Evolutionary conservation across 441 rosid species (phyloP), one percentile per base, ranked within the genome.

Genomic region (Euphorbia schlechtendalii): DNA sequence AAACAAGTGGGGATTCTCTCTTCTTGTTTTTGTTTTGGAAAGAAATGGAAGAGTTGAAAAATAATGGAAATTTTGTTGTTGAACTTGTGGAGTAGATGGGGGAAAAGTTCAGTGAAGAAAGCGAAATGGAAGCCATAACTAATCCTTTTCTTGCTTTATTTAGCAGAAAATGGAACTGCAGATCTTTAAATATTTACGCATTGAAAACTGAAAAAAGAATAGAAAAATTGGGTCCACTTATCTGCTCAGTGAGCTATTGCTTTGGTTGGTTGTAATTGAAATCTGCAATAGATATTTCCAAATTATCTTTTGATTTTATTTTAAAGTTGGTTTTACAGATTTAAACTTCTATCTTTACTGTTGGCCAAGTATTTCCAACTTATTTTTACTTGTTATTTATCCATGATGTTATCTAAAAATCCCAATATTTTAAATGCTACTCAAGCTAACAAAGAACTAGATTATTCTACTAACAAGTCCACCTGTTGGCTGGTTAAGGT

Each of bases 51-150:
- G 77, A 68, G 8, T 57, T 70, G 56, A 36, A 40, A 40, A 69
- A 45, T 27, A 18, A 55, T 14, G 36, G 56, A 66, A 45, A 40
- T 56, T 28, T 70, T 13, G 54, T 55, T 38, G 66, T n/a, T 43
- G 36, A 51, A 62, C 38, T 65, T 49, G 71, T 21, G 30, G 60
- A 68, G 67, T 74, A 61, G 61, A 52, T 59, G 25, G 73, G 34
- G 21, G 65, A 58, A 69, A 78, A 63, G 69, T 70, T 79, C 22
- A 72, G 62, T 18, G 89, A 75, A 59, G 72, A 70, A 54, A 75
- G 63, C 22, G 77, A 66, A 41, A 64, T 60, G 69, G 67, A 58
- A 69, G 86, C 83, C 92, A 81, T 82, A 8, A 61, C 54, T 24
- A 18, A 52, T 25, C 25, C 6, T 5, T 34, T 9, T 51, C 43